Evolutionary conservation across 768 basidiomycete genomes (phyloP).

Genomic region (Leccinum sublutescens): DNA sequence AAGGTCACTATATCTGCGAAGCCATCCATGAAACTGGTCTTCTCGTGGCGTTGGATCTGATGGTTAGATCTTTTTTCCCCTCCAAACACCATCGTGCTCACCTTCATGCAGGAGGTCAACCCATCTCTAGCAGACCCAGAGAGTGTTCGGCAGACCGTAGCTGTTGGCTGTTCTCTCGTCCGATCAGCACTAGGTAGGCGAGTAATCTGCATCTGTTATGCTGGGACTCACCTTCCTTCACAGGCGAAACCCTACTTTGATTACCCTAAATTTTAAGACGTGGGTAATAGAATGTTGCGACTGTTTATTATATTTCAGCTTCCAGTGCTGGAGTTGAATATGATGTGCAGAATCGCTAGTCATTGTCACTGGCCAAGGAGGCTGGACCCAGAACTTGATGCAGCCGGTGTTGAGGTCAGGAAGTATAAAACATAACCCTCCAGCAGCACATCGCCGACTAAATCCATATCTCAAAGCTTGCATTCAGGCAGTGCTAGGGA

Average conservation of each 20-base stretch:
- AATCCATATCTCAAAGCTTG: background rate
- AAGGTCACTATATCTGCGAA: constrained; percentile 98
- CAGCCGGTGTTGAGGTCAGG: too few relatives aligned
- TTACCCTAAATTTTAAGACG: constrained; percentile 3
- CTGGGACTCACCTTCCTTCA: constrained; percentile 7
- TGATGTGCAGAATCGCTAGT: background rate
- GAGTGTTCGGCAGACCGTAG: constrained; percentile 83
- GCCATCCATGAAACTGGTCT: constrained; percentile 89
- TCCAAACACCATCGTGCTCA: constrained; percentile 7
- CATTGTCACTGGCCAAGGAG: too few relatives aligned
- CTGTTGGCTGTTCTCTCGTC: constrained; percentile 84
- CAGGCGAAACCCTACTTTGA: constrained; percentile 36
- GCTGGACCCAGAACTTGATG: too few relatives aligned
- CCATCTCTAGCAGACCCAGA: constrained; percentile 80
- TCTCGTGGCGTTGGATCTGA: constrained; percentile 89
- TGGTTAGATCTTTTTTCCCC: constrained; percentile 52
- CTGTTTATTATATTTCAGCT: background rate
- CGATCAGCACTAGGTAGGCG: constrained; percentile 75
- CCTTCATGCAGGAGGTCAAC: constrained; percentile 77
- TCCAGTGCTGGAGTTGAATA: background rate
- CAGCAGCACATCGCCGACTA: too few relatives aligned
- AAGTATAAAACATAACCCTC: too few relatives aligned
- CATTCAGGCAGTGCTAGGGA: too few relatives aligned
- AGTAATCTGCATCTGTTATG: background rate
- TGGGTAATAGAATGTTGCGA: constrained; percentile 2